Evolutionary conservation across 345 rosid genomes (phyloP).

Genomic region (Moricandia arvensis): DNA sequence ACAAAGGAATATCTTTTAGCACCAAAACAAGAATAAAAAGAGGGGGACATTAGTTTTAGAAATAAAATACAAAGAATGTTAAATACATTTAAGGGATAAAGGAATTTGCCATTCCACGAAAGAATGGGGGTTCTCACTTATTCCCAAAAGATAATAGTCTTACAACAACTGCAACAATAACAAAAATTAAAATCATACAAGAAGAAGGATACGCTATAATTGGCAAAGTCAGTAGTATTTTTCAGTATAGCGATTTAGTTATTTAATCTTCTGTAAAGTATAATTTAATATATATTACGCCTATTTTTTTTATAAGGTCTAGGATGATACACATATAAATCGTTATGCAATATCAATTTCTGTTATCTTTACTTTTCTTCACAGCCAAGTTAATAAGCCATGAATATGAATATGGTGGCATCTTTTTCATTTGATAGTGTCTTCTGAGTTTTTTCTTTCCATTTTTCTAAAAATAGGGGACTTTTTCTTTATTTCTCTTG

Average conservation of each 20-base stretch:
- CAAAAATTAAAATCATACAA: not conserved
- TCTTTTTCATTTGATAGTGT: slow-evolving; percentile 29
- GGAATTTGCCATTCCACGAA: not conserved
- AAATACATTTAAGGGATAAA: not conserved
- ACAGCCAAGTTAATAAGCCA: slow-evolving; percentile 25
- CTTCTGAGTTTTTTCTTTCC: slow-evolving; percentile 17
- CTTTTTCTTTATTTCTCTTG: slow-evolving; percentile 17
- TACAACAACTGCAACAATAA: not conserved
- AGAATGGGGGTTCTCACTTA: slow-evolving; percentile 5
- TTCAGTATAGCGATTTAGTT: not conserved
- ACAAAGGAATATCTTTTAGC: slow-evolving; percentile 35
- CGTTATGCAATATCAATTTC: not conserved
- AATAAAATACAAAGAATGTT: not conserved
- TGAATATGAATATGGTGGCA: slow-evolving; percentile 28
- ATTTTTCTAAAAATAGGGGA: slow-evolving; percentile 19
- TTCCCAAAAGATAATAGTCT: slow-evolving; percentile 16
- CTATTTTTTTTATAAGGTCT: not conserved
- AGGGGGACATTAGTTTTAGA: not conserved
- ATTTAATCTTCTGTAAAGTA: not conserved
- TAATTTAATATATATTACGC: not conserved
- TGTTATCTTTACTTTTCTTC: slow-evolving; percentile 21
- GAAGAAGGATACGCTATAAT: not conserved
- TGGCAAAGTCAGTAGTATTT: not conserved
- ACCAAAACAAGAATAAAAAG: slow-evolving; percentile 16
- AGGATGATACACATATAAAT: not conserved